Evolutionary conservation across 2,329 filamentous ascomycete genomes (phyloP), one percentile per base, ranked within the genome.

Genomic region (Trichoderma brevicompactum): DNA sequence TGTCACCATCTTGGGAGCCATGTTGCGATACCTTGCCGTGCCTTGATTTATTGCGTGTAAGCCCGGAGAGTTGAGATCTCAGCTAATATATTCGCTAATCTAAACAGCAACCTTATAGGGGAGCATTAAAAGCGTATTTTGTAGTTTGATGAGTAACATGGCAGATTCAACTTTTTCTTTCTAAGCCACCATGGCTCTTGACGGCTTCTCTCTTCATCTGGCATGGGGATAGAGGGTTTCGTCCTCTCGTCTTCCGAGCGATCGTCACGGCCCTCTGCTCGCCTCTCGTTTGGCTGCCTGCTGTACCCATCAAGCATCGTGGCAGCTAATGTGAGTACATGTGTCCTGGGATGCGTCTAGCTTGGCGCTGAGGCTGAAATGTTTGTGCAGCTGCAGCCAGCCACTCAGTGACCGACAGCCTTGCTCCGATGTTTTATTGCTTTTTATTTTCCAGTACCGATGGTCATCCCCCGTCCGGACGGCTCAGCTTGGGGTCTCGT

Each of bases 341-440:
- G 19, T 17, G 8, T 40, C 19, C 52, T 19, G 23, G 23, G 23
- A 28, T 28, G 23, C 23, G 23, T 44, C 48, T 50, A 46, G 40
- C 48, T 62, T 62, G 59, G 38, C 60, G 60, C 60, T 54, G 60
- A 63, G 58, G 60, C 60, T 63, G 60, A 63, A 54, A 17, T 44
- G 40, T 62, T 62, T 53, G 49, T 63, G 60, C 60, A 63, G 60
- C 49, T 63, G 49, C 60, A 54, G 60, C 60, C 49, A 63, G 49
- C 60, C 49, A 63, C 60, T 17, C 44, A 10, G 34, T 46, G 49
- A 53, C 48, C 49, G 60, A 52, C 60, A 46, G 60, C 60, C 60
- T 63, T 54, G 49, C 17, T 36, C 19, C 41, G 41, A 17, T 36
- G 15, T 56, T 44, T 43, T 13, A 6, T 36, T 23, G 2, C 40